Base-by-base conservation (phyloP, 345 rosid species). In the Hirschfeldia incana region DNA sequence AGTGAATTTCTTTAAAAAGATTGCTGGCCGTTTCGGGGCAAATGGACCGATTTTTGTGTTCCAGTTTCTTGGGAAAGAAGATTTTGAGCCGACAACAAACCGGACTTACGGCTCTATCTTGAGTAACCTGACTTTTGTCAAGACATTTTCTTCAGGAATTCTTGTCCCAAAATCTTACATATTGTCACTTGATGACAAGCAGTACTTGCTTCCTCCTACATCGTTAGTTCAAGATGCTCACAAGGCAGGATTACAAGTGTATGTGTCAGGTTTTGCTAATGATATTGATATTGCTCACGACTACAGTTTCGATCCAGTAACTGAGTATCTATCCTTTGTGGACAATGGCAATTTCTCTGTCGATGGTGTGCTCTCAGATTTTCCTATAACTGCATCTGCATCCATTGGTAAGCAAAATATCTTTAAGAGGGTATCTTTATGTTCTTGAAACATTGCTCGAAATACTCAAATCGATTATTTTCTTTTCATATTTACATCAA, bases 71-170 rank as follows among this genome's bases (percentile, higher is more conserved):
- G 77, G 46, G 28, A 4, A 44, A 85, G 53, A 79, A 6, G 86
- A 76, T 0, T 4, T 73, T 0, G 98, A 92, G 76, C 94, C 92
- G 67, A 79, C 93, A 68, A 88, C 86, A 72, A 89, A 86, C 57
- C 90, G 79, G 76, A 89, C 92, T 26, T 94, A 94, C 28, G 87
- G 74, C 21, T 83, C 86, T 60, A 86, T 94, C 49, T 67, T 57
- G n/a, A 78, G 66, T 16, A 92, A 94, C 81, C 85, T 94, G 58
- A 81, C 92, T 4, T 88, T 83, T 70, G 81, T 92, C 77, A 90
- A 83, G 90, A 88, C 92, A 12, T 91, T 94, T 87, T 91, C 95
- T 70, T 86, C 94, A 27, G 96, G 95, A 70, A 87, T 94, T 72
- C 92, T 90, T 46, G 85, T 94, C 49, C 94, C 95, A 0, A 94